Base-by-base conservation (phyloP, 2,329 filamentous ascomycete genomes). In the Akanthomyces uredinophilus region DNA sequence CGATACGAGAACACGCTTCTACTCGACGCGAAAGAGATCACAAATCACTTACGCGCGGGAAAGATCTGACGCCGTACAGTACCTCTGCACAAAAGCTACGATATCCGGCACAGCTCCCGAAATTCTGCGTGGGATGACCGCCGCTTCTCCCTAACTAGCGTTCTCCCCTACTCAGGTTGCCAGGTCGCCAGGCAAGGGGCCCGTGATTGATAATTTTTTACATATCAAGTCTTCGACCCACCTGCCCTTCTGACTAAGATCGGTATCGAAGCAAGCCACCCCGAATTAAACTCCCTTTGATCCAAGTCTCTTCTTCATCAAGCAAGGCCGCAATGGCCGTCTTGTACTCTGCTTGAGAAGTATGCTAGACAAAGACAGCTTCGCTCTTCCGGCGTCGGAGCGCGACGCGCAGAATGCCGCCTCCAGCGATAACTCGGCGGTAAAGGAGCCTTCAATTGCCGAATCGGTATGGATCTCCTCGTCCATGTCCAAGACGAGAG, bases 401-500 rank as follows among this genome's bases (percentile, higher is more conserved):
- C 43, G 20, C 5, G 44, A 49, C n/a, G 14, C 4, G 35, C 50
- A 22, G n/a, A 55, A 61, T 32, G 43, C 20, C 10, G 43, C 20
- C 10, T 37, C 29, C n/a, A 55, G 51, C 51, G 51, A 55, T 44
- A 16, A 41, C 32, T 55, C 41, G 18, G 35, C 43, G 22, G 44
- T n/a, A 2, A 55, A 50, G 44, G 44, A 41, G 7, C 32, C 59
- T 4, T 61, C 59, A 1, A 55, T 49, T 49, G 49, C 54, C 39
- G 47, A 53, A n/a, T 62, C 61, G 29, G 54, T 54, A 4, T 71
- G 69, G 69, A 60, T 69, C 2, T 63, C 66, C 8, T 51, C 67
- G 27, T 64, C 65, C 53, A 64, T 70, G 20, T 69, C 70, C 2
- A 62, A 68, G 13, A 52, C 65, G 0, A 71, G 69, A 14, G 73